Evolutionary conservation across 2,329 filamentous ascomycete species (phyloP).

Genomic region (Fusarium marasasianum): DNA sequence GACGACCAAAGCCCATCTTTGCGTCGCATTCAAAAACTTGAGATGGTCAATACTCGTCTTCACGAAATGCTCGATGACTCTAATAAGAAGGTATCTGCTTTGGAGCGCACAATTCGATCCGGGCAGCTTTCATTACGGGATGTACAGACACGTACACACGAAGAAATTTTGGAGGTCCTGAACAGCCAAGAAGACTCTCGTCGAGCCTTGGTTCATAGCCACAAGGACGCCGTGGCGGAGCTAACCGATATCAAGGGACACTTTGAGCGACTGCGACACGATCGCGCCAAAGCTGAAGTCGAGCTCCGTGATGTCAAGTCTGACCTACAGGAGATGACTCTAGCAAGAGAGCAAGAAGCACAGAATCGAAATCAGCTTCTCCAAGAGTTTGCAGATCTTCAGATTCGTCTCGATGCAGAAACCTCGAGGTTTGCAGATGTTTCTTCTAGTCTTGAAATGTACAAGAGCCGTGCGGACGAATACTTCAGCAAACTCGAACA

Average conservation of each 20-base stretch:
- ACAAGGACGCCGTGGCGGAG: constrained; percentile 87
- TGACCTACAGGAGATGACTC: constrained; percentile 82
- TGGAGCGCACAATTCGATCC: constrained; percentile 87
- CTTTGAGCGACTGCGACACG: constrained; percentile 86
- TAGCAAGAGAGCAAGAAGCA: constrained; percentile 85
- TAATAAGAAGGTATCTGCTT: constrained; percentile 85
- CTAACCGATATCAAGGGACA: constrained; percentile 86
- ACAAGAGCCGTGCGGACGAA: constrained; percentile 92
- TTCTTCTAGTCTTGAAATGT: constrained; percentile 82
- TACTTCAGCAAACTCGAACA: constrained; percentile 98
- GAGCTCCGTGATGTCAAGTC: constrained; percentile 86
- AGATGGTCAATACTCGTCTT: constrained; percentile 88
- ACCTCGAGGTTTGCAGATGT: constrained; percentile 86
- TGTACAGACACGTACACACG: constrained; percentile 91
- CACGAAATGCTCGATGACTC: constrained; percentile 97
- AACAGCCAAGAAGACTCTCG: constrained; percentile 93
- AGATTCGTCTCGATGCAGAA: constrained; percentile 91
- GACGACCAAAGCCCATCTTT: constrained; percentile 85
- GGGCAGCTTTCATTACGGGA: constrained; percentile 91
- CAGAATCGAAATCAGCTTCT: constrained; percentile 88
- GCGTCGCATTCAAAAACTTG: constrained; percentile 86
- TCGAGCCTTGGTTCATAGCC: constrained; percentile 80
- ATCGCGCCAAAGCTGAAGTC: constrained; percentile 81
- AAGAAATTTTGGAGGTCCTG: constrained; percentile 91
- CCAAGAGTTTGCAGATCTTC: constrained; percentile 91